Percentiles rank a stretch among this genome's conserved stretches.
Evolutionary conservation across 1,284 basidiomycete species (phyloP).

Genomic region (Pseudozyma thailandica): DNA sequence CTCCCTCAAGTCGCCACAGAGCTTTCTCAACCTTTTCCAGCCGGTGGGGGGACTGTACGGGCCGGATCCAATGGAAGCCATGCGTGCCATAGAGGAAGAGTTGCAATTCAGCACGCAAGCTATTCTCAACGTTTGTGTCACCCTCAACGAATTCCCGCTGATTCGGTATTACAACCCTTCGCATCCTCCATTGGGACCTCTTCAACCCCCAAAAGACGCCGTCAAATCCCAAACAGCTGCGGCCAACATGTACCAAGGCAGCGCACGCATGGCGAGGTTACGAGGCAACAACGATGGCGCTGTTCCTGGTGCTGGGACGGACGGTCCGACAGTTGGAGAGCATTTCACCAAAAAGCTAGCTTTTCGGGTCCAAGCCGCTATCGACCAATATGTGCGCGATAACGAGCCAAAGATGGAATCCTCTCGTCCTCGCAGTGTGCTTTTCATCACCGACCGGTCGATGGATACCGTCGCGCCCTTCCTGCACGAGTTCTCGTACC

Average conservation of each 20-base stretch:
- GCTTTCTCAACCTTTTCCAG: constrained; percentile 50
- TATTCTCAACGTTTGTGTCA: constrained; percentile 81
- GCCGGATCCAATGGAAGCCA: constrained; percentile 53
- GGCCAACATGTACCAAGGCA: constrained; percentile 49
- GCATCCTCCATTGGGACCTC: constrained; percentile 84
- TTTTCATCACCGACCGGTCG: constrained; percentile 92
- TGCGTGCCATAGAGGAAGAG: constrained; percentile 61
- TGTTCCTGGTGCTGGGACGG: constrained; percentile 14
- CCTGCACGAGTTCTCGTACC: constrained; percentile 97
- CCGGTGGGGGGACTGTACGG: constrained; percentile 71
- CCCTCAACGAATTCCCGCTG: constrained; percentile 90
- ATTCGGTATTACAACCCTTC: constrained; percentile 90
- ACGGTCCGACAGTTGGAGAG: constrained; percentile 31
- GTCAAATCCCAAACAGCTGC: constrained; percentile 46
- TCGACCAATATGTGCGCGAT: constrained; percentile 52
- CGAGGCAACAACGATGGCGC: constrained; percentile 35
- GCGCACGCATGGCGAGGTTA: constrained; percentile 52
- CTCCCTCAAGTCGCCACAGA: constrained; percentile 59
- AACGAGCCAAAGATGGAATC: constrained; percentile 74
- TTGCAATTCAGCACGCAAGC: constrained; percentile 60
- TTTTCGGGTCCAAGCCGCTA: constrained; percentile 51
- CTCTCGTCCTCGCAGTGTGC: constrained; percentile 78
- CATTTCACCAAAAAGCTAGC: constrained; percentile 63
- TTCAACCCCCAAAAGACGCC: constrained; percentile 53
- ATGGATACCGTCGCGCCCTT: constrained; percentile 93